Conservation (phyloP, 2,329 filamentous ascomycete species). For the Phyllosticta capitalensis region DNA sequence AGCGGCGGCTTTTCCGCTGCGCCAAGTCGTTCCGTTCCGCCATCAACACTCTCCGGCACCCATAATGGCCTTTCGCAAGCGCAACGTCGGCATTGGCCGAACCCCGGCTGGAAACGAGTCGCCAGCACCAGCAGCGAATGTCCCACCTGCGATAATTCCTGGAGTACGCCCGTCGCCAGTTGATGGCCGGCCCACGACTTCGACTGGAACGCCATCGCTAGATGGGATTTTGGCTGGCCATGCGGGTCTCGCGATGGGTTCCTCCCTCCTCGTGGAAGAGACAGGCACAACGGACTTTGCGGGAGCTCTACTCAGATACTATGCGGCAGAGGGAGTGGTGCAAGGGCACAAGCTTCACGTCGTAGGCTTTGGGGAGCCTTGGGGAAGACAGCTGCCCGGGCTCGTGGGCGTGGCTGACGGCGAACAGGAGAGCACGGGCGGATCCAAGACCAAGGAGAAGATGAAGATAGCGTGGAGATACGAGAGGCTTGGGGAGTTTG, state of each 20-base stretch:
- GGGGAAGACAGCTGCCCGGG: constrained; percentile 77
- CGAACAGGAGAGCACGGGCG: constrained; percentile 27
- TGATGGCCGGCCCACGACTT: constrained; percentile 80
- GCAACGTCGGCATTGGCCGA: constrained; percentile 49
- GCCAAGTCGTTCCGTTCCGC: neutral
- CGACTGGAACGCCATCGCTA: constrained; percentile 78
- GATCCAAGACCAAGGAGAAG: constrained; percentile 47
- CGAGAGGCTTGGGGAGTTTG: constrained; percentile 68
- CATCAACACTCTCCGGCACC: neutral
- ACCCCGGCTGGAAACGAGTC: constrained; percentile 17
- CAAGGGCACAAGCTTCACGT: constrained; percentile 87
- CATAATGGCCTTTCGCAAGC: constrained; percentile 59
- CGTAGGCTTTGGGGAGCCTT: constrained; percentile 67
- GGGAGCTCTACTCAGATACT: constrained; percentile 74
- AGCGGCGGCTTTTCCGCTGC: neutral
- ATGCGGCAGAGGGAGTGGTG: constrained; percentile 83
- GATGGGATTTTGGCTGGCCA: constrained; percentile 82
- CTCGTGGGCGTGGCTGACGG: constrained; percentile 43
- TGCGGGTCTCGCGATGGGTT: constrained; percentile 72
- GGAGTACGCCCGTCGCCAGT: constrained; percentile 76
- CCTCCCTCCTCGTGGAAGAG: constrained; percentile 72
- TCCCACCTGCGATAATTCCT: constrained; percentile 23
- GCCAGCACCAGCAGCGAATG: constrained; percentile 5
- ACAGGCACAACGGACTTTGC: constrained; percentile 91
- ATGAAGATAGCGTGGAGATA: constrained; percentile 99